A percentile compares a stretch with the other conserved stretches of the same genome.
Evolutionary conservation across 129 eudicot species (phyloP).

Genomic region (Artemisia annua): DNA sequence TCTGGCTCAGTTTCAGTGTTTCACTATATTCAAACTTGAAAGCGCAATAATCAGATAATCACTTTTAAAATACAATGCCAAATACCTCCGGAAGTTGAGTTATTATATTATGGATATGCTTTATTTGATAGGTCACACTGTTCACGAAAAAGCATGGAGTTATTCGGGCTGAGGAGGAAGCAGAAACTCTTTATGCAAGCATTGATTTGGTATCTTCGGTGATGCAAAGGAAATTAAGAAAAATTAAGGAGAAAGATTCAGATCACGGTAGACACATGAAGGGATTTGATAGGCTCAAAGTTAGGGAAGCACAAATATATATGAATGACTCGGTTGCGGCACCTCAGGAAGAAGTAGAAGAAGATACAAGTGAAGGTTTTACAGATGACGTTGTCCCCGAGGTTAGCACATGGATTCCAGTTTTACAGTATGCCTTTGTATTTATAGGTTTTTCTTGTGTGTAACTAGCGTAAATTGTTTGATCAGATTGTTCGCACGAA

Average conservation of each 20-base stretch:
- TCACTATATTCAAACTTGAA: too few relatives aligned
- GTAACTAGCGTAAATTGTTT: constrained; percentile 13
- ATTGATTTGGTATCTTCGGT: constrained; percentile 79
- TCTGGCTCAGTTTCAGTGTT: too few relatives aligned
- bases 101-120: constrained; percentile 5
- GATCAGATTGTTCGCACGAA: constrained; percentile 85
- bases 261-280: constrained; percentile 91
- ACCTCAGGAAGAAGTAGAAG: constrained; percentile 53
- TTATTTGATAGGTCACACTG: constrained; percentile 57
- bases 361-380: constrained; percentile 37
- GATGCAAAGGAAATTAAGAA: constrained; percentile 78
- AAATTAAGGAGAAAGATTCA: constrained; percentile 87
- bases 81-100: not conserved
- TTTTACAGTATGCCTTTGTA: not conserved
- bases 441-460: constrained; percentile 3
- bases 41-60: too few relatives aligned
- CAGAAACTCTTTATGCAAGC: constrained; percentile 68
- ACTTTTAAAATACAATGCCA: too few relatives aligned
- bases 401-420: constrained; percentile 4
- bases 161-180: constrained; percentile 83
- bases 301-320: constrained; percentile 45
- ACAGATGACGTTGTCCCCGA: constrained; percentile 23
- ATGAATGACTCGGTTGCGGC: constrained; percentile 39
- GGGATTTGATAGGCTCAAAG: constrained; percentile 55
- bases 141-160: constrained; percentile 92